Base-by-base conservation (phyloP, 306 rosid species). In the Quercus engelmannii region DNA sequence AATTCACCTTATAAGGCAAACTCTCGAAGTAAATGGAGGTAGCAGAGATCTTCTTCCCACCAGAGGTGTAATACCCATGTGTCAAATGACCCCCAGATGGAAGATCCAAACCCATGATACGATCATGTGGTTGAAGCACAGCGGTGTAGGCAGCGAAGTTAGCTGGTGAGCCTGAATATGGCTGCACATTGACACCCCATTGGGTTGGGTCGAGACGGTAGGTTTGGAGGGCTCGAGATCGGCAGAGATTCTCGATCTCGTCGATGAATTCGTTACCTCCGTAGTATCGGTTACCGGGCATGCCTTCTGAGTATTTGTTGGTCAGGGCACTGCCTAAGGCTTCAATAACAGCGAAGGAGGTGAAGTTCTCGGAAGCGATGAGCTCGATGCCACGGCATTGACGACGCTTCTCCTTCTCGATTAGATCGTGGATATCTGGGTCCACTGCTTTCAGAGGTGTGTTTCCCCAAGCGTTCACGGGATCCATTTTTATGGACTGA, bases 71-170 rank as follows among this genome's bases (percentile, higher is more conserved):
- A 76, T 94, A 94, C 0, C 98, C 98, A 20, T 94, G 98, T 0
- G 98, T 94, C 31, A 92, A 74, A 62, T 94, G 98, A 0, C 98
- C 98, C 0, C 98, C 98, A 1, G 98, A 94, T 9, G 98, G 98
- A 2, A 94, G 97, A 82, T 94, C 98, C 80, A 94, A 62, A 0
- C 98, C 98, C 98, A 94, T 94, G 83, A 94, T 94, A 1, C 98
- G 89, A 69, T 94, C 98, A 19, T 94, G 98, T 5, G 98, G 98
- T 19, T 92, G 81, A 4, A 94, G 97, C 28, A 94, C 92, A 1
- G 98, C 98, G 23, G 98, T 94, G 88, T 94, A 94, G 72, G 98
- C 98, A 33, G 98, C 98, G 85, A 94, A 94, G 69, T 94, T 94
- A 1, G 98, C 98, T 5, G 98, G 98, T 0, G 97, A 91, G 4